Base-by-base conservation (phyloP, 345 rosid genomes). In the Brassica incana region DNA sequence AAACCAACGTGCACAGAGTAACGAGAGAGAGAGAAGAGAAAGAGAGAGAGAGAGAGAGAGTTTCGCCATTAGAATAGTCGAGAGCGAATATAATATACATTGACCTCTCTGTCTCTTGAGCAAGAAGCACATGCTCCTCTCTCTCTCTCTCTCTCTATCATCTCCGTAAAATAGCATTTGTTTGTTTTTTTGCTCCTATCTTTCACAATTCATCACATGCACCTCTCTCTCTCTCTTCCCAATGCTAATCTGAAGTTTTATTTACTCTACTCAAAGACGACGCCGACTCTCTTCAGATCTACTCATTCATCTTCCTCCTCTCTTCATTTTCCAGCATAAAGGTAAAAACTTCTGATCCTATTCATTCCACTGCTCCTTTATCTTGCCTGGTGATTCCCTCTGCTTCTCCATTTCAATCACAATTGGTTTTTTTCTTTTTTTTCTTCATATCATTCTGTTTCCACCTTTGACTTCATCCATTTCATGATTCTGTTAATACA, bases 151-250 rank as follows among this genome's bases (percentile, higher is more conserved):
- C 23, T 54, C 5, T 18, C 36, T 2, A 10, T 43, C 50, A 10
- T 45, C 73, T 59, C 78, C 73, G 72, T 78, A 23, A 65, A 77
- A 77, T 1, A 27, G 10, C 56, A 48, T 12, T 48, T 48, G 56
- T 77, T 85, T 78, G 18, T 56, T 69, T 69, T 38, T 73, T 48
- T 74, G 32, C 35, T 48, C 81, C 48, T 70, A 63, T 73, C 79
- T 78, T 16, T 84, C 90, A 88, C 90, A 88, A 66, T 36, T 78
- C 82, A 78, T 78, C 82, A 78, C 82, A 79, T 89, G 95, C 83
- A 63, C 71, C 74, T 32, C 77, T 81, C 71, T 75, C 83, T 23
- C 25, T 23, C 25, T 23, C 67, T 71, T 80, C 67, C 69, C 83
- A 70, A 68, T 76, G 76, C 65, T 50, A 84, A 74, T 76, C 85